Evolutionary conservation across 2,329 filamentous ascomycete genomes (phyloP).

Genomic region (Fusarium luffae): DNA sequence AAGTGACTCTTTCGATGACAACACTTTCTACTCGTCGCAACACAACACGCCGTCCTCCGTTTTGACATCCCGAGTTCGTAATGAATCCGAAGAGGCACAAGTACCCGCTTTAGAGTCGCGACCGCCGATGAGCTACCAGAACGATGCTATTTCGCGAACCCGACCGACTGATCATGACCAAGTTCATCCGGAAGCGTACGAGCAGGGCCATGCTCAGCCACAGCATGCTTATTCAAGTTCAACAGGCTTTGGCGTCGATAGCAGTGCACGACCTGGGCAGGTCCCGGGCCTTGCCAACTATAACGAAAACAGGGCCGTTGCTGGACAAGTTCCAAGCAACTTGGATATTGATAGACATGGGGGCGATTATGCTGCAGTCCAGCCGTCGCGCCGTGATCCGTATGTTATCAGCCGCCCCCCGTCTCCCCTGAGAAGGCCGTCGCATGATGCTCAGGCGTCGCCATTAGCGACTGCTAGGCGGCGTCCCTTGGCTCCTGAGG

Average conservation of each 20-base stretch:
- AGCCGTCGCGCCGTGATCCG: constrained; percentile 35
- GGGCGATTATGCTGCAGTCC: constrained; percentile 22
- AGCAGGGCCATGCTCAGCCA: constrained; percentile 12
- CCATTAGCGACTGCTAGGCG: constrained; percentile 62
- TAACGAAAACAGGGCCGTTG: constrained; percentile 34
- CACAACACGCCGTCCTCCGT: constrained; percentile 78
- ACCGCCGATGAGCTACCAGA: constrained; percentile 23
- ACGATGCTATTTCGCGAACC: constrained; percentile 12
- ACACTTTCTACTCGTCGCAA: constrained; percentile 95
- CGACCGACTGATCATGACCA: constrained; percentile 16
- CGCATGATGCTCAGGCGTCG: constrained; percentile 78
- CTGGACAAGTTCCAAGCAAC: constrained; percentile 55
- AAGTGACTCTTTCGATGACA: constrained; percentile 89
- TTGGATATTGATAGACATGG: constrained; percentile 38
- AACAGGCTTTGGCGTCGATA: constrained; percentile 20
- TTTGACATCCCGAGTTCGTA: constrained; percentile 62
- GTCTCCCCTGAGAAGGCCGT: constrained; percentile 73
- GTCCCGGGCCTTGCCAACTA: constrained; percentile 51
- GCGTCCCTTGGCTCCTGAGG: constrained; percentile 25
- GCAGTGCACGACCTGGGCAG: constrained; percentile 27
- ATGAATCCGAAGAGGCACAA: constrained; percentile 51
- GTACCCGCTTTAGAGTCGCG: constrained; percentile 31
- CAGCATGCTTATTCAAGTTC: constrained; percentile 20
- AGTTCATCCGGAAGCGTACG: constrained; percentile 9
- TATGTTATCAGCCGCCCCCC: constrained; percentile 53